Evolutionary conservation across 2,329 filamentous ascomycete species (phyloP), one percentile per base, ranked within the genome.

Genomic region (Fusarium scirpi): DNA sequence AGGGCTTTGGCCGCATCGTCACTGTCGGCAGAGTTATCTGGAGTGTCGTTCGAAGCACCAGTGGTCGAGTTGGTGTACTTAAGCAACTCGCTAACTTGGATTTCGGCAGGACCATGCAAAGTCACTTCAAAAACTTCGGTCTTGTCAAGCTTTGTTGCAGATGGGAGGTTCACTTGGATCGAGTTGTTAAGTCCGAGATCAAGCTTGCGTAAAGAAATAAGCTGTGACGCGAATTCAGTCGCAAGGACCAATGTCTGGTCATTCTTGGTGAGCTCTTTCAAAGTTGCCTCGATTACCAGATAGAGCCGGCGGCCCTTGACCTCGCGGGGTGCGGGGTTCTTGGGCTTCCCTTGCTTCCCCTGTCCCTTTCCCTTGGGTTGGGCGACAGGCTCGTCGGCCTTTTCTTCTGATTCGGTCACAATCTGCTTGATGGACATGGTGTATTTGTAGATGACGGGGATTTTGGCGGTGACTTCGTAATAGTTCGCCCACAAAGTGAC

Each of bases 401-500:
- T 60, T 30, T 38, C 65, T 29, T 69, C 62, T 46, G 46, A 46
- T 30, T 71, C 67, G 1, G 59, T 52, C 0, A 65, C 40, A 5
- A 76, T 44, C 34, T 79, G 75, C 2, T 64, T 71, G 13, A 83
- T 80, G 3, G 80, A 76, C 12, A 88, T 63, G 5, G 78, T 80
- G 73, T 89, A 89, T 60, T 81, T 84, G 73, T 80, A 83, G 7
- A 87, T 62, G 0, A 69, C 62, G 3, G 78, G 72, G 0, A 77
- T 72, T 43, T 80, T 80, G 10, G 85, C 67, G 9, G 79, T 72
- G 49, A 89, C 61, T 2, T 77, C 77, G 70, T 87, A 88, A 69
- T 86, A 89, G 74, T 89, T 89, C 7, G 86, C 79, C 85, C 85
- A 88, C 0, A 89, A 78, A 3, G 78, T 71, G 4, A 86, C 82